Percentiles rank a stretch among this genome's conserved stretches.
Conservation (phyloP, 2,329 filamentous ascomycete genomes). For the Ramichloridium luteum region DNA sequence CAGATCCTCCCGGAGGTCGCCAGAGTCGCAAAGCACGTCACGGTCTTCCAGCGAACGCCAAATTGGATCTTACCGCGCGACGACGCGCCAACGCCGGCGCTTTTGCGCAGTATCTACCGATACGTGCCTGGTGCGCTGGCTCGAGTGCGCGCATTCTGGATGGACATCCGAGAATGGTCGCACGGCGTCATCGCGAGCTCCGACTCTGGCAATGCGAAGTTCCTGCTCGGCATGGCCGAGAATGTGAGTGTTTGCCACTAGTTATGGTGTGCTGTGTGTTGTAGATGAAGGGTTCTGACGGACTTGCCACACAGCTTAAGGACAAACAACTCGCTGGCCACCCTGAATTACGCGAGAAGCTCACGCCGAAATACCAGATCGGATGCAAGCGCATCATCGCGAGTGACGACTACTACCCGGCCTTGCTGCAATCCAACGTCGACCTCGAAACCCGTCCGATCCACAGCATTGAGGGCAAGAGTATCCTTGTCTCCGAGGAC, state of each 20-base stretch:
- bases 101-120: slow-evolving; percentile 33
- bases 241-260: too few species aligned
- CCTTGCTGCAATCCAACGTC: slow-evolving; percentile 37
- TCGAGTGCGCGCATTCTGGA: slow-evolving; percentile 38
- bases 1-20: slow-evolving; percentile 48
- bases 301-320: neutral
- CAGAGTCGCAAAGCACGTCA: slow-evolving; percentile 37
- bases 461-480: slow-evolving; percentile 32
- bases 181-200: slow-evolving; percentile 34
- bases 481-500: slow-evolving; percentile 36
- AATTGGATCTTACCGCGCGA: slow-evolving; percentile 47
- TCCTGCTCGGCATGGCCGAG: slow-evolving; percentile 27
- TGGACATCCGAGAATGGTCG: slow-evolving; percentile 43
- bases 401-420: slow-evolving; percentile 44
- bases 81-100: slow-evolving; percentile 35
- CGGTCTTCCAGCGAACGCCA: slow-evolving; percentile 45
- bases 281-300: too few species aligned
- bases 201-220: slow-evolving; percentile 29
- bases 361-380: slow-evolving; percentile 42
- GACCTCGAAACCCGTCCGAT: slow-evolving; percentile 41
- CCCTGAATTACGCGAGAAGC: slow-evolving; percentile 39
- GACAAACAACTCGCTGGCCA: slow-evolving; percentile 32
- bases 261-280: too few species aligned
- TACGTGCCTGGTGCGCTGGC: slow-evolving; percentile 41
- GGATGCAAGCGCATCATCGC: slow-evolving; percentile 46